Percentiles rank a stretch among this genome's conserved stretches.
These are phyloP conservation scores for Saccharomycopsis fermentans DNA, from an alignment of 805 yeast species.

Conservation along the genomic window DNA sequence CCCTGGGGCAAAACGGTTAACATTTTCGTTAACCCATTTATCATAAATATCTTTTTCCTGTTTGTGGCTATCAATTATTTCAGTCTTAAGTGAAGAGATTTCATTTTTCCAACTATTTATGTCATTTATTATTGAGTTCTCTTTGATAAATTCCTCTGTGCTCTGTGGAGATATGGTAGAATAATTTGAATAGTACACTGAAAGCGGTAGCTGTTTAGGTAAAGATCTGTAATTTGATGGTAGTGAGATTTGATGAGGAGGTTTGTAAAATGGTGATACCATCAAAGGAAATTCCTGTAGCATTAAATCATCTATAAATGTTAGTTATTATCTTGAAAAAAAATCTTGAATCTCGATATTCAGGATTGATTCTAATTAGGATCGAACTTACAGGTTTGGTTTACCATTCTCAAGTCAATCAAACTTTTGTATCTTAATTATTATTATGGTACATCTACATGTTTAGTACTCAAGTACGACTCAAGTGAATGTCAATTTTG, in stretches of 20 bases:
- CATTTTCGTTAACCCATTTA: slow-evolving; percentile 11
- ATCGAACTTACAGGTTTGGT: not conserved
- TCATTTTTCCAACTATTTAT: slow-evolving; percentile 9
- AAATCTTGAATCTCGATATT: not conserved
- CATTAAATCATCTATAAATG: slow-evolving; percentile 18
- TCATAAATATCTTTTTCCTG: slow-evolving; percentile 2
- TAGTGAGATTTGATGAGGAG: slow-evolving; percentile 46
- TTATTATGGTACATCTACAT: too few species aligned
- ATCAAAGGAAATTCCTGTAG: slow-evolving; percentile 47
- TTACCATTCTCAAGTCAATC: not conserved
- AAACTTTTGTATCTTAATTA: not conserved
- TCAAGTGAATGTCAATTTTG: too few species aligned
- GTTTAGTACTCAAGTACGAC: too few species aligned
- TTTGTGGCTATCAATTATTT: not conserved
- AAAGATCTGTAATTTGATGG: slow-evolving; percentile 37
- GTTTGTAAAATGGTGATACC: slow-evolving; percentile 39
- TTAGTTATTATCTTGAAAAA: not conserved
- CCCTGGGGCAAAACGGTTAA: slow-evolving; percentile 18
- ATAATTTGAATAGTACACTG: slow-evolving; percentile 11
- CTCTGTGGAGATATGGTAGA: not conserved
- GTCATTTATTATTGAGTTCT: slow-evolving; percentile 6
- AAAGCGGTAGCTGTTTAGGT: slow-evolving; percentile 25
- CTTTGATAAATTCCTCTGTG: not conserved
- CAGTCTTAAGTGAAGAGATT: not conserved
- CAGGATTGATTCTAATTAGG: not conserved